Percentiles rank a stretch among this genome's conserved stretches.
Evolutionary conservation across 2,329 filamentous ascomycete genomes (phyloP).

Genomic region (Penicillium sp.): DNA sequence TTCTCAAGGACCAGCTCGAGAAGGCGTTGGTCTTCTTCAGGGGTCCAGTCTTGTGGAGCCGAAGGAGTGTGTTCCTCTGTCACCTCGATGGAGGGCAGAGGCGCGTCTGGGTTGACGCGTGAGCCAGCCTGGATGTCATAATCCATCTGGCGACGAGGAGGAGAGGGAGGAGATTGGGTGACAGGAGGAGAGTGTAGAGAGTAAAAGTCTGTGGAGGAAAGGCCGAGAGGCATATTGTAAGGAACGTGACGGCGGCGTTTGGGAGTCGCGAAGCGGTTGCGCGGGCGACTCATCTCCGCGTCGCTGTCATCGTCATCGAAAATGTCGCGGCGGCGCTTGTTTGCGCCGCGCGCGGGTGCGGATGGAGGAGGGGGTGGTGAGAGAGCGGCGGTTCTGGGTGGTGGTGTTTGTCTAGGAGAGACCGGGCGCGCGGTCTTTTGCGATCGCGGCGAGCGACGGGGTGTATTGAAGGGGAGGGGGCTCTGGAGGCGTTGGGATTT

Average conservation of each 20-base stretch:
- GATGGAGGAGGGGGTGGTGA: constrained; percentile 28
- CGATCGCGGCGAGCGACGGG: constrained; percentile 30
- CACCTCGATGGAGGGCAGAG: constrained; percentile 40
- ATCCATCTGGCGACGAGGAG: constrained; percentile 17
- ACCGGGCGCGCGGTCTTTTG: constrained; percentile 27
- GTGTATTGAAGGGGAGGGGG: constrained; percentile 36
- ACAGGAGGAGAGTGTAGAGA: constrained; percentile 39
- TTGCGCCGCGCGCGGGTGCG: constrained; percentile 35
- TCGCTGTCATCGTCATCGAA: constrained; percentile 27
- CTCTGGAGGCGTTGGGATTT: constrained; percentile 43
- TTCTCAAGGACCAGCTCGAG: constrained; percentile 48
- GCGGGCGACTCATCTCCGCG: constrained; percentile 9
- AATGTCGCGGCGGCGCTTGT: constrained; percentile 41
- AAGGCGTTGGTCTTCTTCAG: constrained; percentile 44
- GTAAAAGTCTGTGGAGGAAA: constrained; percentile 47
- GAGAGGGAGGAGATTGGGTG: constrained; percentile 34
- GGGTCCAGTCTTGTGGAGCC: constrained; percentile 34
- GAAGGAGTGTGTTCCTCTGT: constrained; percentile 19
- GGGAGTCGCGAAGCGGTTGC: constrained; percentile 42
- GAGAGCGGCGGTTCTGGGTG: constrained; percentile 15
- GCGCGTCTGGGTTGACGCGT: constrained; percentile 32
- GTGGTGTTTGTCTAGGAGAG: constrained; percentile 23
- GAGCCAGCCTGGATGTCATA: constrained; percentile 12
- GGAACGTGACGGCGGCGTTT: constrained; percentile 47
- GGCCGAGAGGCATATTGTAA: constrained; percentile 46